Percentiles rank a stretch among this genome's conserved stretches.
Conservation (phyloP, 2,329 filamentous ascomycete species). For the Trichoderma asperellum region DNA sequence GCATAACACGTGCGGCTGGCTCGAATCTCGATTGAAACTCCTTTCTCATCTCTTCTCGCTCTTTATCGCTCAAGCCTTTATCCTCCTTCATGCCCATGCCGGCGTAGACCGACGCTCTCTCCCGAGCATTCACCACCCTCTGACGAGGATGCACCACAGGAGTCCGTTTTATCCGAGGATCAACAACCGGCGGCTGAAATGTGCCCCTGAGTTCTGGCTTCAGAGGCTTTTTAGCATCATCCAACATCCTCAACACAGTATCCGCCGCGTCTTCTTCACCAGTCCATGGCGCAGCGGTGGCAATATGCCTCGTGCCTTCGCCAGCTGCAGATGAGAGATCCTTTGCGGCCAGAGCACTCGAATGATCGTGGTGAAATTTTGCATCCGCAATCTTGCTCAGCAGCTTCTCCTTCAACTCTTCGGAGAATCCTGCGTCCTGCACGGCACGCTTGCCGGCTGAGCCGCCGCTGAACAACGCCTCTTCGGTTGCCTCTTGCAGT, state of each 20-base stretch:
- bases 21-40: conserved; percentile 82
- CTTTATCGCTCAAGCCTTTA: conserved; percentile 65
- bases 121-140: conserved; percentile 58
- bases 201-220: conserved; percentile 53
- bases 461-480: conserved; percentile 63
- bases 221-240: conserved; percentile 77
- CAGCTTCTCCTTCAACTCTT: conserved; percentile 63
- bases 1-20: conserved; percentile 71
- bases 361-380: conserved; percentile 57
- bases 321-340: conserved; percentile 62
- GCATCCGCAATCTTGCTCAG: conserved; percentile 60
- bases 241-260: conserved; percentile 79
- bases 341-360: conserved; percentile 53
- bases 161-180: conserved; percentile 54
- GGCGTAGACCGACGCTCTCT: conserved; percentile 59
- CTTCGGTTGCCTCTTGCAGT: conserved; percentile 65
- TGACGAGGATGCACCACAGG: conserved; percentile 49
- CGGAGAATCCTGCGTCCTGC: conserved; percentile 66
- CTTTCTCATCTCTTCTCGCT: conserved; percentile 70
- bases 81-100: conserved; percentile 52
- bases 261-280: conserved; percentile 77
- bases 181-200: conserved; percentile 53
- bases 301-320: conserved; percentile 68
- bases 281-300: conserved; percentile 72
- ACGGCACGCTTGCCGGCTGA: conserved; percentile 61